Conservation (phyloP, 2,329 filamentous ascomycete species). For the Emergomyces africanus region DNA sequence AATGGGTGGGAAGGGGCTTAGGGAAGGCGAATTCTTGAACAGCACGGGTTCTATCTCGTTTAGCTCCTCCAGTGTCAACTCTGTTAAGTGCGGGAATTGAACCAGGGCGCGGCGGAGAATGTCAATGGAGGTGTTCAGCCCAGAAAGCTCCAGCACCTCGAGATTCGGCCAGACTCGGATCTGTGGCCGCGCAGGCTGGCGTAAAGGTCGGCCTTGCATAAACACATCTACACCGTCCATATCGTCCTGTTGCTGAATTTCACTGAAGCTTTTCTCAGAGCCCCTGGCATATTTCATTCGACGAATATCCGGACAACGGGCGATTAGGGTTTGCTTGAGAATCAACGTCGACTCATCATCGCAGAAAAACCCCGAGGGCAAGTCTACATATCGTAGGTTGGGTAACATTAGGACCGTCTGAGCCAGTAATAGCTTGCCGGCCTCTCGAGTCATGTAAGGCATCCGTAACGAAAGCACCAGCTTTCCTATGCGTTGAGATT, state of each 20-base stretch:
- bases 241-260: slow-evolving; percentile 30
- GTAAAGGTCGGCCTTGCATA: not conserved
- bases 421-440: slow-evolving; percentile 70
- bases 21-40: slow-evolving; percentile 51
- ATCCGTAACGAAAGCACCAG: slow-evolving; percentile 71
- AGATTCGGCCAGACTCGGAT: slow-evolving; percentile 32
- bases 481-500: slow-evolving; percentile 56
- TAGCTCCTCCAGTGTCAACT: slow-evolving; percentile 61
- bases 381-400: slow-evolving; percentile 76
- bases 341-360: slow-evolving; percentile 65
- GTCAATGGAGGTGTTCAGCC: slow-evolving; percentile 24
- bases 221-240: not conserved
- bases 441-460: slow-evolving; percentile 90
- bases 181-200: slow-evolving; percentile 29
- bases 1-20: slow-evolving; percentile 63
- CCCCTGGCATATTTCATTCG: slow-evolving; percentile 80
- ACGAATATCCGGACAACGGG: slow-evolving; percentile 66
- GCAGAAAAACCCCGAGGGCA: slow-evolving; percentile 75
- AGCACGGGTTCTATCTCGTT: slow-evolving; percentile 62
- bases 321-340: slow-evolving; percentile 72
- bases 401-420: slow-evolving; percentile 74
- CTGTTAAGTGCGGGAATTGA: slow-evolving; percentile 53
- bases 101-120: slow-evolving; percentile 56
- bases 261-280: slow-evolving; percentile 63
- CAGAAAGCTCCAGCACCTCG: slow-evolving; percentile 29